A percentile compares a stretch with the other conserved stretches of the same genome.
phyloP scores from a whole-genome alignment of 2,329 filamentous ascomycete genomes.

The Clonostachys rosea region DNA sequence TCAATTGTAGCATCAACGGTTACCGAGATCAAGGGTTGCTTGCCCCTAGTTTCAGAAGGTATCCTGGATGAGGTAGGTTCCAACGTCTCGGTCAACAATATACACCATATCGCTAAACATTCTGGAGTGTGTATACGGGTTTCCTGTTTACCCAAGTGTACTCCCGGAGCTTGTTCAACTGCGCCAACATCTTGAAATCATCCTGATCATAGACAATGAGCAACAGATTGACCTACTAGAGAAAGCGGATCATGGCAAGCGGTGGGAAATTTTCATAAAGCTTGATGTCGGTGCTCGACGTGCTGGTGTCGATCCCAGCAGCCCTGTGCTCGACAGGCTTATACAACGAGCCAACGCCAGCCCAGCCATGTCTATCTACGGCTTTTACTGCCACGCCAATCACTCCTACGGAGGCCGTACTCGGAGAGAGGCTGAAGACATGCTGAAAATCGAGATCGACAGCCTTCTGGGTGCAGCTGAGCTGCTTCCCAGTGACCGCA shows the following conservation, averaged over 20 bases:
- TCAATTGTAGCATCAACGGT: constrained; percentile 33
- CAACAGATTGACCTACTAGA: constrained; percentile 23
- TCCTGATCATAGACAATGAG: constrained; percentile 29
- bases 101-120: not conserved
- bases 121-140: constrained; percentile 26
- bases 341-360: constrained; percentile 18
- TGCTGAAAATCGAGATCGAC: constrained; percentile 20
- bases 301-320: constrained; percentile 20
- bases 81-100: not conserved
- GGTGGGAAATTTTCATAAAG: constrained; percentile 29
- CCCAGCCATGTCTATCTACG: constrained; percentile 19
- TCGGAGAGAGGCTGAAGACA: constrained; percentile 18
- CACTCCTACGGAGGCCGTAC: constrained; percentile 26
- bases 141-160: constrained; percentile 28
- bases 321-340: constrained; percentile 14
- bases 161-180: constrained; percentile 20
- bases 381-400: constrained; percentile 30
- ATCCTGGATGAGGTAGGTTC: constrained; percentile 27
- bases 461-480: constrained; percentile 20
- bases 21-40: constrained; percentile 27
- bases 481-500: constrained; percentile 14
- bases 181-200: constrained; percentile 18
- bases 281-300: constrained; percentile 26
- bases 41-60: constrained; percentile 30
- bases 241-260: constrained; percentile 5